Evolutionary conservation across 2,329 filamentous ascomycete genomes (phyloP).

Genomic region (Pseudocercospora macadamiae): DNA sequence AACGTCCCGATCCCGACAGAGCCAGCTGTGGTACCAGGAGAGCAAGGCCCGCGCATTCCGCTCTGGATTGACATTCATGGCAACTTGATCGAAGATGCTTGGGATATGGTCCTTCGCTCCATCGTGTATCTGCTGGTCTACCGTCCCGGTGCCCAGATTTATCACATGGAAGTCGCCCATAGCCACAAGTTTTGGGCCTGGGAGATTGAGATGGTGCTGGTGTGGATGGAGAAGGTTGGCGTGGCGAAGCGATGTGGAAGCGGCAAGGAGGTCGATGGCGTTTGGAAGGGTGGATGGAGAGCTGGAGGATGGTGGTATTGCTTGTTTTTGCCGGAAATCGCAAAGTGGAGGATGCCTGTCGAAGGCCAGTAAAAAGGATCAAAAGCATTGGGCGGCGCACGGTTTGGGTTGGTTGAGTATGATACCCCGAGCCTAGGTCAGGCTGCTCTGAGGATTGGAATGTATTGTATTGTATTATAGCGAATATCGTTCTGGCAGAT

Average conservation of each 20-base stretch:
- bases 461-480: too few species aligned
- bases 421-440: not conserved
- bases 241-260: slow-evolving; percentile 50
- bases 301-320: slow-evolving; percentile 72
- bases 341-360: slow-evolving; percentile 28
- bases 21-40: slow-evolving; percentile 18
- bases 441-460: not conserved
- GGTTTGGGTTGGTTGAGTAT: not conserved
- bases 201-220: slow-evolving; percentile 61
- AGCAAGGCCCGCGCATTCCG: slow-evolving; percentile 53
- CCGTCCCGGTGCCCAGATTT: slow-evolving; percentile 59
- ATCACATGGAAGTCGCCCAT: slow-evolving; percentile 59
- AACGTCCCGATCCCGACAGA: slow-evolving; percentile 38
- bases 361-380: not conserved
- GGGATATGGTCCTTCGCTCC: slow-evolving; percentile 66
- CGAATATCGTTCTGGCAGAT: too few species aligned
- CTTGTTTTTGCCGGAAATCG: slow-evolving; percentile 40
- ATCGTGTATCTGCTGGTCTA: slow-evolving; percentile 66
- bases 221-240: slow-evolving; percentile 62
- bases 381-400: not conserved
- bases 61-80: slow-evolving; percentile 75
- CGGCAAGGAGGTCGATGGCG: slow-evolving; percentile 38
- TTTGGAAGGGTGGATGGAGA: slow-evolving; percentile 43
- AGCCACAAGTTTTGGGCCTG: slow-evolving; percentile 64
- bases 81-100: slow-evolving; percentile 60